phyloP scores from a whole-genome alignment of 1,139 yeast species.

The Taiozyma sp. region DNA sequence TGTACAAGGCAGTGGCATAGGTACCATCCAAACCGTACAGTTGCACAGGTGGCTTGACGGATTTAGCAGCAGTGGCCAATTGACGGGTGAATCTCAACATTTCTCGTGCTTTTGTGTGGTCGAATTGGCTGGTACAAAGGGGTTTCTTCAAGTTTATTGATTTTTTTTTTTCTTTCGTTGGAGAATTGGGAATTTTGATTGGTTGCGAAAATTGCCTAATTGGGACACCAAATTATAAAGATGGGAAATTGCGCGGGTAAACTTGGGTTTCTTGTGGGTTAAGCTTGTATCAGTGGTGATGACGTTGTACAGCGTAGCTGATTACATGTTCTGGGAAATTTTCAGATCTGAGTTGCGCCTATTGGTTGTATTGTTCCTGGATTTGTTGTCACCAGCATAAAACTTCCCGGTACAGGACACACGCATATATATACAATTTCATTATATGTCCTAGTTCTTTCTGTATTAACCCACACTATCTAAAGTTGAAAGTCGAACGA shows the following conservation, averaged over 20 bases:
- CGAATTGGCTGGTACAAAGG: background rate
- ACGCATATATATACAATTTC: background rate
- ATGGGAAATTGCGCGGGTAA: background rate
- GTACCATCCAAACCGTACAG: constrained; percentile 95
- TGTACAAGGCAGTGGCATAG: constrained; percentile 91
- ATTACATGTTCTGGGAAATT: background rate
- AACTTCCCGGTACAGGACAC: background rate
- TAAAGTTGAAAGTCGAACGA: constrained; percentile 37
- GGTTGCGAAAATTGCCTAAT: background rate
- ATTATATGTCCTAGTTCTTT: background rate
- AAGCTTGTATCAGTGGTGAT: background rate
- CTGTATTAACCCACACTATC: constrained; percentile 2
- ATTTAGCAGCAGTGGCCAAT: constrained; percentile 60
- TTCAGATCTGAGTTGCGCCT: background rate
- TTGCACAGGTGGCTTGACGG: constrained; percentile 84
- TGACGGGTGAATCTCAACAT: constrained; percentile 40
- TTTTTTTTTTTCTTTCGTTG: background rate
- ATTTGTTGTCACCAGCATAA: background rate
- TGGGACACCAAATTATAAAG: background rate
- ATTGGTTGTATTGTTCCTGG: background rate
- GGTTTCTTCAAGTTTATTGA: background rate
- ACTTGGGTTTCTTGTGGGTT: background rate
- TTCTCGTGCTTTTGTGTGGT: background rate
- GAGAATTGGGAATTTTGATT: background rate
- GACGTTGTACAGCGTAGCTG: background rate